Evolutionary conservation across 257 asterid genomes (phyloP).

Genomic region (Solanum commersonii): DNA sequence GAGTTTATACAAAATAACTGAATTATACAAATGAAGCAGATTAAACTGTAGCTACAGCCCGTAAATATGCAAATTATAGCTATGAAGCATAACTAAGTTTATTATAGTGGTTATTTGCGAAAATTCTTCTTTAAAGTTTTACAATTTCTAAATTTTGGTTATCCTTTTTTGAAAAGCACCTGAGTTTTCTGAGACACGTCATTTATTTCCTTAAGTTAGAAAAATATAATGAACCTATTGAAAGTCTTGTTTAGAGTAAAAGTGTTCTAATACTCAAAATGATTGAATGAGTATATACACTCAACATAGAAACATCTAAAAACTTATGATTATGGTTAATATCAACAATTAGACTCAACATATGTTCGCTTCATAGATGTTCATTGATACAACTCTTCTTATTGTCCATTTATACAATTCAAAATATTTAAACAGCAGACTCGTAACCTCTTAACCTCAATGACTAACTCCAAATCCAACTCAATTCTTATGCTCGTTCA

Average conservation of each 20-base stretch:
- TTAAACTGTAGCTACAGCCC: too few relatives aligned
- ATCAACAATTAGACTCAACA: not conserved
- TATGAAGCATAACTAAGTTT: too few relatives aligned
- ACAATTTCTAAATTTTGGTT: not conserved
- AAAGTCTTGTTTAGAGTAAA: too few relatives aligned
- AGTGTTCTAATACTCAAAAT: too few relatives aligned
- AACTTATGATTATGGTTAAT: not conserved
- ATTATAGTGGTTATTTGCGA: too few relatives aligned
- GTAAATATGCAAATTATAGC: too few relatives aligned
- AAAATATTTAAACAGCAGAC: not conserved
- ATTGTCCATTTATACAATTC: not conserved
- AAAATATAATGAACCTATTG: too few relatives aligned
- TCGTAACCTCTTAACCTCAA: not conserved
- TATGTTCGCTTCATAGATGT: not conserved
- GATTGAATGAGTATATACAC: not conserved
- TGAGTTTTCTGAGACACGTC: too few relatives aligned
- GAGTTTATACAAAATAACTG: too few relatives aligned
- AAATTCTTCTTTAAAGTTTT: too few relatives aligned
- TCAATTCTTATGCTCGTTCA: not conserved
- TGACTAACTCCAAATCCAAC: not conserved
- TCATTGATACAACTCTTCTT: not conserved
- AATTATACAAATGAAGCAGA: too few relatives aligned
- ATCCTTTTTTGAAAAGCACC: not conserved
- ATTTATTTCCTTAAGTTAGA: too few relatives aligned
- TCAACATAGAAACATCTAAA: not conserved